Base-by-base conservation (phyloP, 2,329 filamentous ascomycete genomes). In the Scedosporium boydii region DNA sequence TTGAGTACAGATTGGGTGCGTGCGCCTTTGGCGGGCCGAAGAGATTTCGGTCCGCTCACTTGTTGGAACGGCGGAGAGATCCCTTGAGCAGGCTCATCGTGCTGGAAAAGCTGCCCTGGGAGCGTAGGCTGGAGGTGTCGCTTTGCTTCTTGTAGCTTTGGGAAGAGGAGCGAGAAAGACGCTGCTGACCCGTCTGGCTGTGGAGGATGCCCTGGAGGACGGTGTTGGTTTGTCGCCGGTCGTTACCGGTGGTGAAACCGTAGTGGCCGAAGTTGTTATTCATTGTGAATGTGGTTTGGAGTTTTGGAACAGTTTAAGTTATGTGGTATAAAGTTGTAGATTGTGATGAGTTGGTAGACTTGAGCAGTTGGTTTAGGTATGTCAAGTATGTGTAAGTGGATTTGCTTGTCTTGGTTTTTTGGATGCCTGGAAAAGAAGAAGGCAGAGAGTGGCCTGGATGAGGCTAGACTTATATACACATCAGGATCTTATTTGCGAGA, bases 181-280 rank as follows among this genome's bases (percentile, higher is more conserved):
- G 10, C 51, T 55, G 51, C 21, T 48, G 44, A 4, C 44, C 18
- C 3, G 51, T 14, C 18, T 62, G 61, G 62, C 63, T 64, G 61
- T 65, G 64, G 59, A 67, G 61, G 59, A 67, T 63, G 57, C 64
- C 63, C 58, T 68, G 63, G 34, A 68, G 58, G 2, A 68, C 48
- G 38, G 66, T 64, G 51, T 62, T 62, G 59, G 65, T 53, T 61
- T 67, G 65, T n/a, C 66, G 58, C 51, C 65, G 64, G 59, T 67
- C 65, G 41, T 48, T 53, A 57, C 65, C 23, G 29, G 42, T 14
- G 6, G 34, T 21, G 58, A 46, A 59, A 46, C 42, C 38, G 38
- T 59, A 18, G 56, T 38, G 56, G n/a, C 38, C 38, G 56, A 42
- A 3, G 21, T 55, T 55, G 51, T 23, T 38, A 26, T 26, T 58